These are phyloP conservation scores for Chytriomyces hyalinus DNA, from an alignment of 192 early-diverging fungal genomes.

Conservation along the genomic window DNA sequence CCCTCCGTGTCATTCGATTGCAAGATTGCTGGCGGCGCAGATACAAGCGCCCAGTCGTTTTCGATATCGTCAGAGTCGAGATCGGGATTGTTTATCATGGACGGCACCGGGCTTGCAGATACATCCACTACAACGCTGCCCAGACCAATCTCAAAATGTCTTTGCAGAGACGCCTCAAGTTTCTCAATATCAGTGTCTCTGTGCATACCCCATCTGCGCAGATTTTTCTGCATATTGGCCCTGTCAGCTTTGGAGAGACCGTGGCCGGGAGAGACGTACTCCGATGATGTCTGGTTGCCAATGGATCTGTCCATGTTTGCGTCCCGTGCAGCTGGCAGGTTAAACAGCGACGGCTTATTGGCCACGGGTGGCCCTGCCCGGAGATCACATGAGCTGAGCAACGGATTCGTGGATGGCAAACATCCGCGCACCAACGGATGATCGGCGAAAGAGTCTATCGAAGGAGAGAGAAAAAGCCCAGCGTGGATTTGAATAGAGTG, in stretches of 20 bases:
- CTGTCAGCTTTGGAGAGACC: constrained; percentile 8
- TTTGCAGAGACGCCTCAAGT: not conserved
- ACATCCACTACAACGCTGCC: not conserved
- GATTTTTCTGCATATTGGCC: not conserved
- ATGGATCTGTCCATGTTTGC: not conserved
- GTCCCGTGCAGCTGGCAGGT: not conserved
- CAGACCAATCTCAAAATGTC: not conserved
- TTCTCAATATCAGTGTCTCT: not conserved
- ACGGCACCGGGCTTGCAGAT: not conserved
- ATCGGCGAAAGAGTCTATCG: constrained; percentile 11
- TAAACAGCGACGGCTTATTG: not conserved
- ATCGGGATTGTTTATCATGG: no score
- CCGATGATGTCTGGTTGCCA: not conserved
- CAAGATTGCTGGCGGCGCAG: no score
- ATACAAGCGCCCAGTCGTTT: no score
- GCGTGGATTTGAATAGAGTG: no score
- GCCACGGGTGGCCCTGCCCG: not conserved
- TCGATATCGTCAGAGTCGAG: no score
- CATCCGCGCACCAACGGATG: constrained; percentile 1
- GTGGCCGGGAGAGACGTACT: not conserved
- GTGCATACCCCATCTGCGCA: constrained; percentile 3
- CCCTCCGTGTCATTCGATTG: no score
- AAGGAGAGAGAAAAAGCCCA: not conserved
- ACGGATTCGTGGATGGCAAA: not conserved
- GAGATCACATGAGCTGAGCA: not conserved